These are phyloP conservation scores for Nicotiana tomentosiformis DNA, from an alignment of 257 asterid species.

Conservation along the genomic window DNA sequence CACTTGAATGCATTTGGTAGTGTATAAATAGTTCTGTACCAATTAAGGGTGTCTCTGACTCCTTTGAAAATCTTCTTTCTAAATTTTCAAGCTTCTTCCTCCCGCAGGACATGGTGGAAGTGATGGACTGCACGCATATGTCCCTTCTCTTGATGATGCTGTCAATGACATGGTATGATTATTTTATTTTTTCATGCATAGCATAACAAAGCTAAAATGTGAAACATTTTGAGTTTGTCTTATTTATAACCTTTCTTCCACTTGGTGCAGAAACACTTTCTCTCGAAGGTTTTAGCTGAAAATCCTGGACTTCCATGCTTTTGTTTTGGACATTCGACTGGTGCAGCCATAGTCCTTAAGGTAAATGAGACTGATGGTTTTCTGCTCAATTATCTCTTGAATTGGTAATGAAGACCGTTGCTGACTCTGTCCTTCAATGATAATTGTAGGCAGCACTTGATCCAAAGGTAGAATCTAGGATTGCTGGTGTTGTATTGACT, in stretches of 20 bases:
- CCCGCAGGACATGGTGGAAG: conserved; percentile 92
- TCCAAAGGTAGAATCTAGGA: conserved; percentile 49
- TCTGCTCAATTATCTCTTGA: background rate
- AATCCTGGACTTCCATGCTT: conserved; percentile 68
- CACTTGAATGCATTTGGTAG: background rate
- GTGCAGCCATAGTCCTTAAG: conserved; percentile 87
- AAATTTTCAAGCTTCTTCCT: background rate
- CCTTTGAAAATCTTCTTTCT: background rate
- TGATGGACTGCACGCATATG: conserved; percentile 88
- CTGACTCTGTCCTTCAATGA: background rate
- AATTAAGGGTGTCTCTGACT: background rate
- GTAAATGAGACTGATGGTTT: conserved; percentile 20
- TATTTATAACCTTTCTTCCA: background rate
- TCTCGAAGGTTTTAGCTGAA: conserved; percentile 54
- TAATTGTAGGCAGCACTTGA: conserved; percentile 64
- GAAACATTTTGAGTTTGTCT: background rate
- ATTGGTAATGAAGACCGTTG: background rate
- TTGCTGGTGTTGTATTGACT: conserved; percentile 69
- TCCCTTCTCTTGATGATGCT: conserved; percentile 75
- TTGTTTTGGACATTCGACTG: conserved; percentile 94
- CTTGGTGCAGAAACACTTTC: conserved; percentile 46
- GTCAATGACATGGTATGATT: conserved; percentile 59
- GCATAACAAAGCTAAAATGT: background rate
- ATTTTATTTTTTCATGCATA: background rate
- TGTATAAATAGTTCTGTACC: background rate